Conservation (phyloP, 140 eudicot genomes). For the Stevia rebaudiana region DNA sequence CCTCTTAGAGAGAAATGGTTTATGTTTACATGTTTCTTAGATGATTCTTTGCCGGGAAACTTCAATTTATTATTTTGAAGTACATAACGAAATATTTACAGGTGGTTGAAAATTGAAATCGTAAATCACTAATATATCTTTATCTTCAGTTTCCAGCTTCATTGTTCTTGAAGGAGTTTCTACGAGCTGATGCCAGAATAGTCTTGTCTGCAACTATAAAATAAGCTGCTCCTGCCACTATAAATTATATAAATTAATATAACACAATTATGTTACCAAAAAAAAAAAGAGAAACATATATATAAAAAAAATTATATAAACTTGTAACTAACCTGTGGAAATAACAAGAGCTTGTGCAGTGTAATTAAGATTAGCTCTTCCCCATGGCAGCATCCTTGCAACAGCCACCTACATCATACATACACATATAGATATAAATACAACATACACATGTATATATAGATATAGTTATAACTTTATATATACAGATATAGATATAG, state of each 20-base stretch:
- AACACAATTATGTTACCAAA: neutral
- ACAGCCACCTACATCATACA: slow-evolving; percentile 57
- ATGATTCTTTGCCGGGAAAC: neutral
- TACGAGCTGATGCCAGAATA: slow-evolving; percentile 61
- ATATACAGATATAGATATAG: neutral
- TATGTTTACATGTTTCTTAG: neutral
- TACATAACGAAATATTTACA: slow-evolving; percentile 18
- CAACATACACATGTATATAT: neutral
- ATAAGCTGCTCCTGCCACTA: slow-evolving; percentile 91
- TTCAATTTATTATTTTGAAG: slow-evolving; percentile 3
- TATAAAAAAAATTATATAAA: neutral
- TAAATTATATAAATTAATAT: neutral
- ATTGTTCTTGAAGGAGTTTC: slow-evolving; percentile 61
- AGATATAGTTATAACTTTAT: neutral
- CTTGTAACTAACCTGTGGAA: slow-evolving; percentile 56
- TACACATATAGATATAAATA: neutral
- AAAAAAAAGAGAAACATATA: too few relatives aligned
- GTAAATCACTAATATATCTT: neutral
- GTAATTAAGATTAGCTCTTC: slow-evolving; percentile 75
- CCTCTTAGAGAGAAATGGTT: neutral
- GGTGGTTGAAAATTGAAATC: slow-evolving; percentile 4
- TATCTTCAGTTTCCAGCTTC: slow-evolving; percentile 23
- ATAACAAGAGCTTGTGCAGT: slow-evolving; percentile 91
- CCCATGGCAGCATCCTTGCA: slow-evolving; percentile 85
- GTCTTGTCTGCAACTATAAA: slow-evolving; percentile 95